These are phyloP conservation scores for Talaromyces stipitatus DNA, from an alignment of 495 filamentous ascomycete species.

Conservation along the genomic window DNA sequence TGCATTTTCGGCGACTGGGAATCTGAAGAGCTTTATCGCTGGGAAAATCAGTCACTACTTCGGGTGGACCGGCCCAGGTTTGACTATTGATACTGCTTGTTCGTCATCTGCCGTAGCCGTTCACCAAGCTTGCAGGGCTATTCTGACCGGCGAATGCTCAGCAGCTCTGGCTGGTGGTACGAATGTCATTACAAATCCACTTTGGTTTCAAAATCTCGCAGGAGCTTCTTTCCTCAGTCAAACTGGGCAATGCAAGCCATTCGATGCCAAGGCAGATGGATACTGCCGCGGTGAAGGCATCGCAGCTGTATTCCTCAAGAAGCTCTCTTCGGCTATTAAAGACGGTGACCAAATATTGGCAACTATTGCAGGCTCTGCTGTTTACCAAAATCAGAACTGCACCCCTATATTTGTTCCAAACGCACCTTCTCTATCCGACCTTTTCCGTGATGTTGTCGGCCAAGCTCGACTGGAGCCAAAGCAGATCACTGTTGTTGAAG, in stretches of 20 bases:
- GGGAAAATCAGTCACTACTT: slow-evolving; percentile 36
- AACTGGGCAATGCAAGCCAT: slow-evolving; percentile 55
- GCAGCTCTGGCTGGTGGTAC: slow-evolving; percentile 36
- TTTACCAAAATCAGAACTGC: slow-evolving; percentile 60
- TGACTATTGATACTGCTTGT: slow-evolving; percentile 41
- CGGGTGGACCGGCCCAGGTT: slow-evolving; percentile 40
- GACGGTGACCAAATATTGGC: slow-evolving; percentile 58
- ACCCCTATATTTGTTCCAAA: slow-evolving; percentile 67
- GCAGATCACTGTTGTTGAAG: slow-evolving; percentile 65
- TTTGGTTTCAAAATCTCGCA: slow-evolving; percentile 26
- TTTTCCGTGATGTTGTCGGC: slow-evolving; percentile 50
- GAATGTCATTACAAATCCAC: slow-evolving; percentile 31
- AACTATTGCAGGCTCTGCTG: slow-evolving; percentile 51
- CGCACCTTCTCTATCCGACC: slow-evolving; percentile 47
- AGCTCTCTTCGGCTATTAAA: slow-evolving; percentile 50
- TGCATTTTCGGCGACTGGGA: slow-evolving; percentile 32
- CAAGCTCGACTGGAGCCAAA: slow-evolving; percentile 52
- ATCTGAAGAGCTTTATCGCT: slow-evolving; percentile 24
- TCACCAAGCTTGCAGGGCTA: slow-evolving; percentile 27
- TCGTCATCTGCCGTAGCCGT: slow-evolving; percentile 36
- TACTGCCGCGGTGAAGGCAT: slow-evolving; percentile 69
- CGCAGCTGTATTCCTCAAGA: slow-evolving; percentile 59
- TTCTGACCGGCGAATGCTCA: slow-evolving; percentile 28
- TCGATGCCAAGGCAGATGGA: slow-evolving; percentile 62
- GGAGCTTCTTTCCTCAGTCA: slow-evolving; percentile 31